Evolutionary conservation across 1,284 basidiomycete species (phyloP).

Genomic region (Leccinum subrobustum): DNA sequence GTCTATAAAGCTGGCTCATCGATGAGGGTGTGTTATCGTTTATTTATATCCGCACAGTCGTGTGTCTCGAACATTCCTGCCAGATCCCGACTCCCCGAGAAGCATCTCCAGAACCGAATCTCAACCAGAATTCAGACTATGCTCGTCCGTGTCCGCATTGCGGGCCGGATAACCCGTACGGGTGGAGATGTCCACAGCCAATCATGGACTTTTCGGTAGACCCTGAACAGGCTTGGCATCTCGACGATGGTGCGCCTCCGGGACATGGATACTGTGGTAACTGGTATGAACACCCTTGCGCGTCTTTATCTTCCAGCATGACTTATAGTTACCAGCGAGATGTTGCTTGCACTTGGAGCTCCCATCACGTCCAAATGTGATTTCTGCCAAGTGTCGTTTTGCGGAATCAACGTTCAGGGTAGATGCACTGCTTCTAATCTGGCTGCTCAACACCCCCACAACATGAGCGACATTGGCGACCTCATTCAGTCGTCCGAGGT

Average conservation of each 20-base stretch:
- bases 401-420: constrained; percentile 68
- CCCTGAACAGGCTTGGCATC: constrained; percentile 64
- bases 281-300: constrained; percentile 45
- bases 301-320: background rate
- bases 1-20: constrained; percentile 62
- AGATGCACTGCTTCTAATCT: constrained; percentile 65
- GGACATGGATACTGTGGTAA: constrained; percentile 76
- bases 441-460: constrained; percentile 62
- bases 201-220: constrained; percentile 65
- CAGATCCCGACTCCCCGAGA: constrained; percentile 74
- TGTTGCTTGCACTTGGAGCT: constrained; percentile 62
- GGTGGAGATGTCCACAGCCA: constrained; percentile 73
- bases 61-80: background rate
- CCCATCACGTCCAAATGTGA: constrained; percentile 77
- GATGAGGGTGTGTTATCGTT: constrained; percentile 62
- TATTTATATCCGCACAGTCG: background rate
- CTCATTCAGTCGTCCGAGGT: constrained; percentile 70
- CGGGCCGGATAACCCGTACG: constrained; percentile 57
- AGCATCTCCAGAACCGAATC: constrained; percentile 68
- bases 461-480: constrained; percentile 61
- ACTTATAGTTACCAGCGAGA: constrained; percentile 52
- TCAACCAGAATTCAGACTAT: constrained; percentile 59
- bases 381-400: constrained; percentile 74
- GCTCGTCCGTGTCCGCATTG: constrained; percentile 77
- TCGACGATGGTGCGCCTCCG: constrained; percentile 70